These are phyloP conservation scores for Coemansia sp. DNA, from an alignment of 192 early-diverging fungal genomes.

Conservation along the genomic window DNA sequence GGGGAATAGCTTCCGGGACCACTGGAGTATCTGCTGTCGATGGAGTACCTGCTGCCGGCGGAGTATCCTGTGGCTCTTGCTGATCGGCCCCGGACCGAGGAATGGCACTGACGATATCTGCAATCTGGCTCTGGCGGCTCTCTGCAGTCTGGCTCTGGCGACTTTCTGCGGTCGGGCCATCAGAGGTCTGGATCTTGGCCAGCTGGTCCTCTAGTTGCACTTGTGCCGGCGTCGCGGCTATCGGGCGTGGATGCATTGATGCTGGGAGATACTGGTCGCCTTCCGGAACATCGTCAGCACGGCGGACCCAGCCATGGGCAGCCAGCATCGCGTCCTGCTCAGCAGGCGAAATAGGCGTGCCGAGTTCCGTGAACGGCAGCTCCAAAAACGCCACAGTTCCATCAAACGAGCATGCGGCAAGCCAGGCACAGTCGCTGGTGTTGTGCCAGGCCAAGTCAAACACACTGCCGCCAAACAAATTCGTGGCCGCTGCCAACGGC, in stretches of 20 bases:
- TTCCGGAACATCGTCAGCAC: neutral
- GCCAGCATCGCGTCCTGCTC: slow-evolving; percentile 57
- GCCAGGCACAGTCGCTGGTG: slow-evolving; percentile 42
- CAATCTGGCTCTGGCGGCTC: neutral
- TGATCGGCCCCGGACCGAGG: too few species aligned
- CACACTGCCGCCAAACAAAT: slow-evolving; percentile 77
- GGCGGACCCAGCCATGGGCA: slow-evolving; percentile 15
- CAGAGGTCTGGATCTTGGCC: neutral
- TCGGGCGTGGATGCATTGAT: slow-evolving; percentile 39
- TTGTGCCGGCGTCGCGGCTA: slow-evolving; percentile 59
- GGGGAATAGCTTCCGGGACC: slow-evolving; percentile 53
- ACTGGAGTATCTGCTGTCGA: neutral
- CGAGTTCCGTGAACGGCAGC: slow-evolving; percentile 66
- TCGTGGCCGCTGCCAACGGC: slow-evolving; percentile 63
- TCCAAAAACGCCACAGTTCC: slow-evolving; percentile 74
- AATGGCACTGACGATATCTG: too few species aligned
- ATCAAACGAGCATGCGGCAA: slow-evolving; percentile 88
- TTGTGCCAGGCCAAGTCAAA: slow-evolving; percentile 82
- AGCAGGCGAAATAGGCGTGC: slow-evolving; percentile 53
- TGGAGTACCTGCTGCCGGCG: neutral
- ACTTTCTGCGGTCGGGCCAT: neutral
- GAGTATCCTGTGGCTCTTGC: neutral
- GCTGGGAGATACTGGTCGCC: slow-evolving; percentile 10
- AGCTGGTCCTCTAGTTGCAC: slow-evolving; percentile 57
- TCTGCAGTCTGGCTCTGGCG: neutral